Evolutionary conservation across 1,139 yeast species (phyloP).

Genomic region (Hansenula anomala): DNA sequence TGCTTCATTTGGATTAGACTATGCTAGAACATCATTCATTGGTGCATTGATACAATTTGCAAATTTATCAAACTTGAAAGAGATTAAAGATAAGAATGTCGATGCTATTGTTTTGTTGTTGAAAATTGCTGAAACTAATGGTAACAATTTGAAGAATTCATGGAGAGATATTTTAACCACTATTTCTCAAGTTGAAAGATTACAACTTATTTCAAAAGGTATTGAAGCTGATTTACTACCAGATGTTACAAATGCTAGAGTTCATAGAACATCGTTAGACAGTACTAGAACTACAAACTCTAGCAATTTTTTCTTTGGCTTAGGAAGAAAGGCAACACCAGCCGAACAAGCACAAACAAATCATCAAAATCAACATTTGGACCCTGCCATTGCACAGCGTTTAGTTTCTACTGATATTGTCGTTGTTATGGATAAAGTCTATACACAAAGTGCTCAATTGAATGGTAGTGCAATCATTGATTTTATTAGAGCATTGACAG

Average conservation of each 20-base stretch:
- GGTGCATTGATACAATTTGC: constrained; percentile 88
- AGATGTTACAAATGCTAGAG: constrained; percentile 73
- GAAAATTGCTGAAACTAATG: constrained; percentile 76
- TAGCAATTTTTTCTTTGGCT: constrained; percentile 28
- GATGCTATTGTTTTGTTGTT: constrained; percentile 73
- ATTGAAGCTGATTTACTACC: constrained; percentile 83
- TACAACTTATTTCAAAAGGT: constrained; percentile 86
- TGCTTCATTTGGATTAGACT: constrained; percentile 76
- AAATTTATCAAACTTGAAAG: constrained; percentile 72
- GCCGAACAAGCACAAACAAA: constrained; percentile 44
- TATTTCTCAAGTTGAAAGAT: constrained; percentile 85
- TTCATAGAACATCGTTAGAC: constrained; percentile 52
- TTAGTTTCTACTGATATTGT: constrained; percentile 73
- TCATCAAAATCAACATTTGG: constrained; percentile 44
- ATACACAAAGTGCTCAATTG: constrained; percentile 75
- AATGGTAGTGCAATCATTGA: constrained; percentile 81
- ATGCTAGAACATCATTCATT: constrained; percentile 84
- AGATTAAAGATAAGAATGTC: constrained; percentile 74
- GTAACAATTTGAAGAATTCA: constrained; percentile 61
- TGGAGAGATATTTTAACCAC: constrained; percentile 85
- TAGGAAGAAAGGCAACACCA: constrained; percentile 40
- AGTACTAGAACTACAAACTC: constrained; percentile 35
- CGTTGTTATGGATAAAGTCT: constrained; percentile 82
- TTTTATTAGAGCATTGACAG: constrained; percentile 82
- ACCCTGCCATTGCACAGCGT: constrained; percentile 52